These are phyloP conservation scores for Aquilaria sinensis DNA, from an alignment of 345 rosid genomes.

Conservation along the genomic window DNA sequence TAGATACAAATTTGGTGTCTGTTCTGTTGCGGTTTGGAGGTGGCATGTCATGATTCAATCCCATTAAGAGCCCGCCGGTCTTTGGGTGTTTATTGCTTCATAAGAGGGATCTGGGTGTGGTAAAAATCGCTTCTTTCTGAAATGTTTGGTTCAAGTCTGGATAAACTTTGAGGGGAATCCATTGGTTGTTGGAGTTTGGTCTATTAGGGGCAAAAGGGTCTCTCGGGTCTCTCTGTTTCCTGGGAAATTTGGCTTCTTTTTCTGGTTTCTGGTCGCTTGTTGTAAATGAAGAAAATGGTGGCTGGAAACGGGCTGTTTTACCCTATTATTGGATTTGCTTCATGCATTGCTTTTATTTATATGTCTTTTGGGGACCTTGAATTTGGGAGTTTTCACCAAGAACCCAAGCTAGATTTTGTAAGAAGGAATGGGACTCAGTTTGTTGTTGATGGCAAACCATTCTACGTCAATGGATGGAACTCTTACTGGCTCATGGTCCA, in stretches of 20 bases:
- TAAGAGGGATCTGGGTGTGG: conserved; percentile 19
- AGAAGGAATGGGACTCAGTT: conserved; percentile 68
- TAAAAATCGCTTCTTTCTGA: conserved; percentile 9
- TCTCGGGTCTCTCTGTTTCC: not conserved
- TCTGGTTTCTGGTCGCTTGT: conserved; percentile 10
- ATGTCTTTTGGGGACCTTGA: conserved; percentile 67
- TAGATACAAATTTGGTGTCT: too few relatives aligned
- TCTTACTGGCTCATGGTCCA: conserved; percentile 96
- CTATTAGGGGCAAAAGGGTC: conserved; percentile 19
- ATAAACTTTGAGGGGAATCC: conserved; percentile 13
- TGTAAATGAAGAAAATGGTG: conserved; percentile 30
- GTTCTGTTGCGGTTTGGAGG: too few relatives aligned
- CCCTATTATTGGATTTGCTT: conserved; percentile 78
- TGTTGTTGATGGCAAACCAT: conserved; percentile 49
- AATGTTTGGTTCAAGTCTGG: conserved; percentile 10
- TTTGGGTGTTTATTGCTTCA: conserved; percentile 5
- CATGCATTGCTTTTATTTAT: conserved; percentile 65
- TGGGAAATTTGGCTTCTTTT: conserved; percentile 13
- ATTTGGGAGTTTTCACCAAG: conserved; percentile 21
- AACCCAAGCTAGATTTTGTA: conserved; percentile 48
- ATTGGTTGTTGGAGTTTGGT: conserved; percentile 9
- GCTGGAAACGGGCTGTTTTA: conserved; percentile 49
- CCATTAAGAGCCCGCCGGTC: too few relatives aligned
- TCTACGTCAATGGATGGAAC: conserved; percentile 88
- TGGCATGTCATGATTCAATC: too few relatives aligned